A percentile compares a stretch with the other conserved stretches of the same genome.
Conservation (phyloP, 2,329 filamentous ascomycete species). For the Pleomassaria siparia region DNA sequence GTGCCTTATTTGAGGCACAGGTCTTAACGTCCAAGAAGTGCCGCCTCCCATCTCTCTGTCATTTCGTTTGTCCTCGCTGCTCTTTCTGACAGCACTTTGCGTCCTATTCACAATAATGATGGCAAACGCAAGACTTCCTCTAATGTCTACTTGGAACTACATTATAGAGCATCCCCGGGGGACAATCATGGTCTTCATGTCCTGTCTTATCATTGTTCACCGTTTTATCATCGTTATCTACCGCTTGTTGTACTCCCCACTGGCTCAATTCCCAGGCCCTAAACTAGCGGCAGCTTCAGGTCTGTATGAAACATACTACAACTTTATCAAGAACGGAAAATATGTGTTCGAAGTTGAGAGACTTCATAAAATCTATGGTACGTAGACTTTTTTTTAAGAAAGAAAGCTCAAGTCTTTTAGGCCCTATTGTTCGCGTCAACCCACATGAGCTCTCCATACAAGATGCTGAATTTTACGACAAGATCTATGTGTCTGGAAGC, state of each 20-base stretch:
- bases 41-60: too few species aligned
- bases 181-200: too few species aligned
- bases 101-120: too few species aligned
- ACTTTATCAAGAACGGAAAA: slow-evolving; percentile 22
- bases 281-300: slow-evolving; percentile 23
- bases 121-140: too few species aligned
- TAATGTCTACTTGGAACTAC: too few species aligned
- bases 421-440: slow-evolving; percentile 33
- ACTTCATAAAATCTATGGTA: slow-evolving; percentile 35
- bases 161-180: too few species aligned
- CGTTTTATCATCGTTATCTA: slow-evolving; percentile 1
- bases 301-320: slow-evolving; percentile 29
- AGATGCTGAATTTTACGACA: slow-evolving; percentile 25
- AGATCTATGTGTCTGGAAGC: slow-evolving; percentile 24
- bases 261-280: slow-evolving; percentile 26
- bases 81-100: too few species aligned
- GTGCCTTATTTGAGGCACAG: too few species aligned
- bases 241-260: slow-evolving; percentile 19
- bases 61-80: too few species aligned
- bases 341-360: slow-evolving; percentile 30
- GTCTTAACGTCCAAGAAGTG: too few species aligned
- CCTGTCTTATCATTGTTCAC: not conserved
- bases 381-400: too few species aligned
- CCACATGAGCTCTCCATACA: slow-evolving; percentile 28
- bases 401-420: slow-evolving; percentile 7